A percentile compares a stretch with the other conserved stretches of the same genome.
These are phyloP conservation scores for Claviceps digitariae DNA, from an alignment of 2,329 filamentous ascomycete species.

Conservation along the genomic window DNA sequence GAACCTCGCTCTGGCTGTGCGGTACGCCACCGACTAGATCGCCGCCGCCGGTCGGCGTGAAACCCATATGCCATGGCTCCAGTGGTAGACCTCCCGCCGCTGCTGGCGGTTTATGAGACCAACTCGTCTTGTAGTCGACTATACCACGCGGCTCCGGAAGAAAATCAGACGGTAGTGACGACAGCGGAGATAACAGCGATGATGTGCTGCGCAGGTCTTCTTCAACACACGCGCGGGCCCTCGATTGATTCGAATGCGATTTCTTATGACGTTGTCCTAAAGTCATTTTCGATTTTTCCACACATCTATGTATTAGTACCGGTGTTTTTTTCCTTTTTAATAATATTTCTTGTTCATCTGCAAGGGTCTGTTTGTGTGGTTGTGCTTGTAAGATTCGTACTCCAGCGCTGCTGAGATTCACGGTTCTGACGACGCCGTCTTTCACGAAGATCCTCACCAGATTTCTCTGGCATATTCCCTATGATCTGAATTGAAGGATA, in stretches of 20 bases:
- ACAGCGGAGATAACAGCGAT: neutral
- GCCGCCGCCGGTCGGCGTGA: neutral
- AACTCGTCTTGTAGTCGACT: neutral
- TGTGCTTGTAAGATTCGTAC: neutral
- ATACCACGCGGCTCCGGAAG: neutral
- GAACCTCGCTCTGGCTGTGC: neutral
- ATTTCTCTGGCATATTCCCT: slow-evolving; percentile 10
- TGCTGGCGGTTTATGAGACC: neutral
- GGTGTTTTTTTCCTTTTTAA: neutral
- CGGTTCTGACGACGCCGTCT: neutral
- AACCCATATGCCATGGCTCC: neutral
- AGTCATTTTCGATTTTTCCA: neutral
- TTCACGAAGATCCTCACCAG: slow-evolving; percentile 9
- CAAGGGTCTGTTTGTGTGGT: neutral
- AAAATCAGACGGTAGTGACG: neutral
- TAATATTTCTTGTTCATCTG: neutral
- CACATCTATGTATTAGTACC: neutral
- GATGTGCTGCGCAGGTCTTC: neutral
- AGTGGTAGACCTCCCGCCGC: neutral
- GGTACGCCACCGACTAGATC: neutral
- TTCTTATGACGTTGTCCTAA: neutral
- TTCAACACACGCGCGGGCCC: neutral
- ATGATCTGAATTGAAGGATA: neutral
- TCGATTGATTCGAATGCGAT: neutral
- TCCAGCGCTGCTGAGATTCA: slow-evolving; percentile 1